phyloP scores from a whole-genome alignment of 2,329 filamentous ascomycete species.

The Shiraia sp. region DNA sequence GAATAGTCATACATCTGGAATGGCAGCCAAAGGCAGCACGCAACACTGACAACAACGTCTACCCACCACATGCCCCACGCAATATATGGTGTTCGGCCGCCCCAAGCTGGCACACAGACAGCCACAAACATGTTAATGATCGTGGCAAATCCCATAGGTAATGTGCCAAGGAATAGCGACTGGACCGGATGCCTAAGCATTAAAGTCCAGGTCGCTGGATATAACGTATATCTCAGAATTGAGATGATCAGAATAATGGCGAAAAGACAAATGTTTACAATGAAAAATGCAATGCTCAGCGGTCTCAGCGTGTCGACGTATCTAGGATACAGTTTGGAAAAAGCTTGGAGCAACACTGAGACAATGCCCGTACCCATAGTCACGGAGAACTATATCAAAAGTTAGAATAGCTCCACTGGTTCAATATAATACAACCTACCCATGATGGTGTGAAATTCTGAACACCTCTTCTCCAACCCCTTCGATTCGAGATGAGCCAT shows the following conservation, averaged over 20 bases:
- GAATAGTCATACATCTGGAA: constrained; percentile 26
- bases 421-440: constrained; percentile 13
- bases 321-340: constrained; percentile 59
- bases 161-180: constrained; percentile 67
- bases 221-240: constrained; percentile 64
- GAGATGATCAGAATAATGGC: constrained; percentile 57
- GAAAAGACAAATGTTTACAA: constrained; percentile 62
- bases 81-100: constrained; percentile 51
- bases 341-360: constrained; percentile 62
- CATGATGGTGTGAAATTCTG: constrained; percentile 44
- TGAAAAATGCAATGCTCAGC: constrained; percentile 64
- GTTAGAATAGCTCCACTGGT: background rate
- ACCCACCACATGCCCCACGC: constrained; percentile 57
- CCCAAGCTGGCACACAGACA: constrained; percentile 63
- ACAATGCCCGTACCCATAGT: constrained; percentile 35
- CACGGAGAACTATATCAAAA: constrained; percentile 19
- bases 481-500: constrained; percentile 29
- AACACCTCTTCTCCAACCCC: constrained; percentile 35
- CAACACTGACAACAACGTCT: constrained; percentile 49
- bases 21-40: constrained; percentile 41
- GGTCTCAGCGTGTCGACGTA: constrained; percentile 53
- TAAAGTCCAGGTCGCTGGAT: constrained; percentile 66
- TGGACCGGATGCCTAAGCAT: constrained; percentile 70
- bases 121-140: constrained; percentile 69
- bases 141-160: constrained; percentile 70